These are phyloP conservation scores for Phytophthora multivora DNA, from an alignment of 352 stramenopile genomes.

Conservation along the genomic window DNA sequence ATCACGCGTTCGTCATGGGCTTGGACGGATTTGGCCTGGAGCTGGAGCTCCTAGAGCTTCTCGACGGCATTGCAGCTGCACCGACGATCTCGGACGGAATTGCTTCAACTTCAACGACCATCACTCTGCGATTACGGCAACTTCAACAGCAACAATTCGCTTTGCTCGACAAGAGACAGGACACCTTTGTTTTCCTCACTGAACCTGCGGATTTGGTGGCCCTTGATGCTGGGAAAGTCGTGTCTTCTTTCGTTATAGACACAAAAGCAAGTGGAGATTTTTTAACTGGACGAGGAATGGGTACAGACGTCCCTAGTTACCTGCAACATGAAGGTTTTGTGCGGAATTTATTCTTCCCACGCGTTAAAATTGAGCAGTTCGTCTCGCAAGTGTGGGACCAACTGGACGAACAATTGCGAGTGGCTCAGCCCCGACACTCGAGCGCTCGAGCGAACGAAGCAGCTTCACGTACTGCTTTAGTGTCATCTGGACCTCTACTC, in stretches of 20 bases:
- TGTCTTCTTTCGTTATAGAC: not conserved
- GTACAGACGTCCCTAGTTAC: constrained; percentile 49
- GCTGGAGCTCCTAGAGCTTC: constrained; percentile 34
- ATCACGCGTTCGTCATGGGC: constrained; percentile 37
- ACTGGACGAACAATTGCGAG: constrained; percentile 57
- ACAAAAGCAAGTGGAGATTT: constrained; percentile 38
- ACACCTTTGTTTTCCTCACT: constrained; percentile 48
- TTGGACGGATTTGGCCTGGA: constrained; percentile 41
- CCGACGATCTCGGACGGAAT: constrained; percentile 24
- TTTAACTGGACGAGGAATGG: constrained; percentile 39
- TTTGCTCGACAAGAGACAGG: not conserved
- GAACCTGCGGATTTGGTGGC: constrained; percentile 42
- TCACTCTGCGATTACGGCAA: constrained; percentile 33
- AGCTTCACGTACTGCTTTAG: not conserved
- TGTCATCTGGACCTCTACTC: constrained; percentile 11
- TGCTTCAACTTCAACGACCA: constrained; percentile 4
- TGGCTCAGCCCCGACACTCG: constrained; percentile 35
- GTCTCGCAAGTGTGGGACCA: constrained; percentile 66
- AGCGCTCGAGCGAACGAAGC: constrained; percentile 4
- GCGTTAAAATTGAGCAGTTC: constrained; percentile 47
- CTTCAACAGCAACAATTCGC: constrained; percentile 31
- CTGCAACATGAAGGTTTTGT: constrained; percentile 68
- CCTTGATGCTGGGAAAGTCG: constrained; percentile 9
- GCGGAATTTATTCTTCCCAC: constrained; percentile 57
- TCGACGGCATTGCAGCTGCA: constrained; percentile 26